Evolutionary conservation across 192 early-diverging fungal genomes (phyloP).

Genomic region (Lobosporangium transversale): DNA sequence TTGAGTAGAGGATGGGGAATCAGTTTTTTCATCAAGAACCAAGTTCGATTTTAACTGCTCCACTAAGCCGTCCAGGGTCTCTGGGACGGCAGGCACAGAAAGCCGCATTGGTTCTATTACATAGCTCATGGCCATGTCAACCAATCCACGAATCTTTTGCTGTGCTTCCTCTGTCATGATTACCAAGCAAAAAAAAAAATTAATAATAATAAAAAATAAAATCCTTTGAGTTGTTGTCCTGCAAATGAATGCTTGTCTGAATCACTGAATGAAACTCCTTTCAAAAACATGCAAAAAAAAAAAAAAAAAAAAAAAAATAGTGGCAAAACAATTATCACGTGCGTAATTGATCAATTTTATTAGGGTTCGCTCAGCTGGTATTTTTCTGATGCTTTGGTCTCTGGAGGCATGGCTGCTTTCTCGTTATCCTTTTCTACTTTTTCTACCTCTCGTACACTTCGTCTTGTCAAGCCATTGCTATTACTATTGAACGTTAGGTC

Average conservation of each 20-base stretch:
- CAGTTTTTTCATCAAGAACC: background rate
- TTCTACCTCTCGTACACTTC: slow-evolving; percentile 7
- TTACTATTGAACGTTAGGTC: background rate
- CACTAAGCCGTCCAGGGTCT: slow-evolving; percentile 31
- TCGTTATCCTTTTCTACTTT: too few species aligned
- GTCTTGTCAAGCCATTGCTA: slow-evolving; percentile 3
- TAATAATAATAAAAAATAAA: too few species aligned
- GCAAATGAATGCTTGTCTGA: too few species aligned
- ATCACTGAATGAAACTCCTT: too few species aligned
- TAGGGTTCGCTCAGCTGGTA: too few species aligned
- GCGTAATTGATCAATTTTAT: background rate
- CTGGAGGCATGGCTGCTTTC: too few species aligned
- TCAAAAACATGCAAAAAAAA: background rate
- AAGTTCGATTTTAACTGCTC: slow-evolving; percentile 13
- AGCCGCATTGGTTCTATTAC: slow-evolving; percentile 36
- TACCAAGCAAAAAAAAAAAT: too few species aligned
- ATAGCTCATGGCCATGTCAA: slow-evolving; percentile 44
- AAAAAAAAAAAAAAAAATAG: slow-evolving; percentile 18
- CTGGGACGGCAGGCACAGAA: slow-evolving; percentile 33
- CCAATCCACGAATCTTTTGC: slow-evolving; percentile 42
- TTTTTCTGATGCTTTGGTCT: too few species aligned
- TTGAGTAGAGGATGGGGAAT: background rate
- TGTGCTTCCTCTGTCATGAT: slow-evolving; percentile 46
- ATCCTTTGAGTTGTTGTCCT: too few species aligned
- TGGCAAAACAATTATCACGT: background rate